Base-by-base conservation (phyloP, 192 early-diverging fungal genomes). In the Rhizophlyctis rosea region DNA sequence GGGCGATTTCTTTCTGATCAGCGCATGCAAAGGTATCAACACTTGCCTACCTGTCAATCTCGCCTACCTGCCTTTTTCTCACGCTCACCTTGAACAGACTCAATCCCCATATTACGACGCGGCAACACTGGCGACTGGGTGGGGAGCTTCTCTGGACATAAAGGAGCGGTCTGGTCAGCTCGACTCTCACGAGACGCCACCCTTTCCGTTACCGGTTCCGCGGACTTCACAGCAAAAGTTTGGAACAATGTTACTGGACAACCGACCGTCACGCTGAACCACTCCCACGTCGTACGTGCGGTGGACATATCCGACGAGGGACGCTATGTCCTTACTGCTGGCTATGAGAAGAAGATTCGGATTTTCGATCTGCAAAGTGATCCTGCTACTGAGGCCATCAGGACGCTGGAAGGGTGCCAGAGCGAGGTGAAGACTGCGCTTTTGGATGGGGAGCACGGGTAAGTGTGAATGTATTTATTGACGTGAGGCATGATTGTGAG, bases 71-170 rank as follows among this genome's bases (percentile, higher is more conserved):
- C 39, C 27, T 34, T 70, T 24, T 30, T 54, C 39, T 47, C 39
- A 47, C 9, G 9, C 39, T n/a, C 39, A 47, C 18, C 39, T 9
- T 13, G 9, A 13, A 18, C 39, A 88, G 92, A 93, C 69, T 84
- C 88, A 30, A 90, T 88, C 68, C 91, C 92, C 3, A 92, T 93
- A 77, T 71, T 95, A 66, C 80, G 91, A 59, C 84, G 91, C 62
- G 92, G 92, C 7, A 80, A 83, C 36, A 95, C 92, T 1, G 92
- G 92, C 52, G 92, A 95, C 72, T 95, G 92, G 92, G 90, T 95
- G 57, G 92, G 92, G 16, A 91, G 88, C 11, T 95, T 95, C 56
- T 44, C 13, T 59, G 69, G 90, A 47, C 92, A 95, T 70, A 95
- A 95, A 76, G 92, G 92, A 36, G 92, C 92, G 0, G 91, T 95